Percentiles rank a stretch among this genome's conserved stretches.
Evolutionary conservation across 2,329 filamentous ascomycete species (phyloP).

Genomic region (Aspergillus costaricaensis): DNA sequence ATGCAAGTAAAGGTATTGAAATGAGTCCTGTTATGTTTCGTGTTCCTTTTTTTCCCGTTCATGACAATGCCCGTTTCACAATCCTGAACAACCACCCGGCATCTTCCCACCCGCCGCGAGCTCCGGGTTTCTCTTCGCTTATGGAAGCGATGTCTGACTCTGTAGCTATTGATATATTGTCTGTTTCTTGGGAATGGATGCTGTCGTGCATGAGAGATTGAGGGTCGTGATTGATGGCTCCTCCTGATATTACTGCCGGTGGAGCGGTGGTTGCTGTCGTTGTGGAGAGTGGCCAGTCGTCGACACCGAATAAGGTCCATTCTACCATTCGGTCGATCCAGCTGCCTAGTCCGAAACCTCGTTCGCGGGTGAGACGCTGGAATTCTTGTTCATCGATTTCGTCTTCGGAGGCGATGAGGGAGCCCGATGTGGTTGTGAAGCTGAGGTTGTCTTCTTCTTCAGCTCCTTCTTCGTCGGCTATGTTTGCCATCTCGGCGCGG

Average conservation of each 20-base stretch:
- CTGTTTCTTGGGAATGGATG: slow-evolving; percentile 12
- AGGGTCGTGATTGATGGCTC: background rate
- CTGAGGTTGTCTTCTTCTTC: slow-evolving; percentile 13
- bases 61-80: slow-evolving; percentile 44
- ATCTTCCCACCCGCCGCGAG: slow-evolving; percentile 58
- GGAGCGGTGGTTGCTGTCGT: background rate
- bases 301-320: slow-evolving; percentile 58
- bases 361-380: slow-evolving; percentile 52
- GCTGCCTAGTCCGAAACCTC: slow-evolving; percentile 57
- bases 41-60: background rate
- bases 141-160: slow-evolving; percentile 30
- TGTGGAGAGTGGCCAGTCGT: slow-evolving; percentile 41
- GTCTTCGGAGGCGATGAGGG: slow-evolving; percentile 17
- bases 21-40: no score
- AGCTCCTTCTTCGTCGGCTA: slow-evolving; percentile 17
- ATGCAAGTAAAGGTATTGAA: no score
- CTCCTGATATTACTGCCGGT: no score
- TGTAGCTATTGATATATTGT: slow-evolving; percentile 7
- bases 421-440: background rate
- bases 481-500: slow-evolving; percentile 41
- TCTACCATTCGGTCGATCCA: slow-evolving; percentile 62
- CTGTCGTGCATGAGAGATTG: background rate
- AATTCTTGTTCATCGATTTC: slow-evolving; percentile 57
- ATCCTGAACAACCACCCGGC: slow-evolving; percentile 60
- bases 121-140: slow-evolving; percentile 38